These are phyloP conservation scores for Microstegium vimineum DNA, from an alignment of 176 grass and related monocot species.

Conservation along the genomic window DNA sequence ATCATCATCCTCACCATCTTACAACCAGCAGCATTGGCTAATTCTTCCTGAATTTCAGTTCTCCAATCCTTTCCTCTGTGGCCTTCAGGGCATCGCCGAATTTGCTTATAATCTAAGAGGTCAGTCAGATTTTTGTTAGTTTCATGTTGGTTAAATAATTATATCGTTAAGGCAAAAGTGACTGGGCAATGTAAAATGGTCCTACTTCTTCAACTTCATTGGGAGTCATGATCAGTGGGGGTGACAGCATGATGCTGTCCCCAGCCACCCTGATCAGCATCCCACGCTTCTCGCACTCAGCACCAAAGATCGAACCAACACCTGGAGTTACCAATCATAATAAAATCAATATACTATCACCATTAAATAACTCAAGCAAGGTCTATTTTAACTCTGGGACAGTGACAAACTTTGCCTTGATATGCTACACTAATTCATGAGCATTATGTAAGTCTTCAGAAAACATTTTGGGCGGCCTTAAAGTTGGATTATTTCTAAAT, in stretches of 20 bases:
- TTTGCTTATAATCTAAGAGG: conserved; percentile 67
- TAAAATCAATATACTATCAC: neutral
- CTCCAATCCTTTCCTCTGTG: conserved; percentile 72
- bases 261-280: conserved; percentile 85
- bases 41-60: conserved; percentile 54
- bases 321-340: conserved; percentile 47
- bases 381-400: neutral
- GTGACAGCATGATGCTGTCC: conserved; percentile 95
- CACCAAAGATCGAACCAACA: conserved; percentile 81
- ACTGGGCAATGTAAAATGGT: neutral
- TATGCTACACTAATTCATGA: neutral
- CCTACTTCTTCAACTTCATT: conserved; percentile 89
- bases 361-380: neutral
- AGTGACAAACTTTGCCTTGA: neutral
- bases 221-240: conserved; percentile 65
- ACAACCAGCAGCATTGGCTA: neutral
- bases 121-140: neutral
- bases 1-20: neutral
- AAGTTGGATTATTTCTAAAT: neutral
- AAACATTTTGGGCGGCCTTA: neutral
- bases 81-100: conserved; percentile 72
- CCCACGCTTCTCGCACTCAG: conserved; percentile 83
- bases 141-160: neutral
- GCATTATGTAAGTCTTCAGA: neutral
- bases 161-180: neutral